Base-by-base conservation (phyloP, 1,284 basidiomycete genomes). In the Rhodofomes roseus region DNA sequence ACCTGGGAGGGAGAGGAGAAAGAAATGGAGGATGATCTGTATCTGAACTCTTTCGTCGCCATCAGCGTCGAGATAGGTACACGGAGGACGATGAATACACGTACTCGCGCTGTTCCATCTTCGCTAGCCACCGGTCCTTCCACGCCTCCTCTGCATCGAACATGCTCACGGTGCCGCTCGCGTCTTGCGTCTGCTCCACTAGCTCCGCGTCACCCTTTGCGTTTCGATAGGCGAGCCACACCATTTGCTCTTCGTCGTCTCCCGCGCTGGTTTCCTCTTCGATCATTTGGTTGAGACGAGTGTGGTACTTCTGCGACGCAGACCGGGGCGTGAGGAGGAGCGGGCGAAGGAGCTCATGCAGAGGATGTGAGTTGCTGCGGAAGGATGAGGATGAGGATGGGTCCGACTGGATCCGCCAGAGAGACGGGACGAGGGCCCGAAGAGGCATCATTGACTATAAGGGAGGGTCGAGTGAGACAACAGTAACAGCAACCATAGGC, bases 81-180 rank as follows among this genome's bases (percentile, higher is more conserved):
- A 25, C 14, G 3, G 22, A 20, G 4, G 34, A 22, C 16, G 6
- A 46, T 9, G 56, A 25, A 40, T 34, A 29, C 12, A 79, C 87
- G 60, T 67, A 90, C 90, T 92, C 89, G 68, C 89, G 81, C 66
- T 79, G 76, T 73, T 91, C 89, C 75, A 91, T 80, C 51, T 80
- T 75, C 54, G 85, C 79, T 36, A 90, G 72, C 81, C 86, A 89
- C 5, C 63, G 63, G 16, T 74, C 69, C 46, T 80, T 77, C 79
- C 85, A 87, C 55, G 73, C 74, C 44, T 81, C 81, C 59, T 85
- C 79, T 43, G 69, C 63, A 25, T 65, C 66, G 27, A 29, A 37
- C 18, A 43, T 36, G 31, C 23, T 22, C n/a, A 55, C 46, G 9
- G 34, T 7, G 16, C 39, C 29, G 70, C 74, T 57, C 68, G 66